Conservation (phyloP, 2,329 filamentous ascomycete genomes). For the Beauveria rudraprayagi region DNA sequence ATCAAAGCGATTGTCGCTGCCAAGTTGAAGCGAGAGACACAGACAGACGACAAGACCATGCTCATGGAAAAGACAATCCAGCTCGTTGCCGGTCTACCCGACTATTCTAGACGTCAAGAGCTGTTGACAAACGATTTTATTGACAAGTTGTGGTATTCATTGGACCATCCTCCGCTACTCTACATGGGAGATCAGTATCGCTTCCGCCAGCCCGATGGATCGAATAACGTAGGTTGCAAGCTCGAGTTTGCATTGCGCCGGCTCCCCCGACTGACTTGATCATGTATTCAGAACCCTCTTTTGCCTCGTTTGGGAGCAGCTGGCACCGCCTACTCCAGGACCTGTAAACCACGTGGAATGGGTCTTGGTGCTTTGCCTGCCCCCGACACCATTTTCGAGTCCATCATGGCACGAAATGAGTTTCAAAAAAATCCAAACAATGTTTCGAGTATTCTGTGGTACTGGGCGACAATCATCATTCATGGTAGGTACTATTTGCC, state of each 20-base stretch:
- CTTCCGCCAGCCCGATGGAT: conserved; percentile 64
- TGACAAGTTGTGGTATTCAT: conserved; percentile 59
- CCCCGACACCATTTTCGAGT: conserved; percentile 54
- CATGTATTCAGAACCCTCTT: conserved; percentile 46
- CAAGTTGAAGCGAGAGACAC: conserved; percentile 54
- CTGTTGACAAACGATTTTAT: conserved; percentile 61
- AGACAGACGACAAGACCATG: conserved; percentile 68
- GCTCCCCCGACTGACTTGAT: background rate
- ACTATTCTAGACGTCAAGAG: conserved; percentile 51
- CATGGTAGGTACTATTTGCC: conserved; percentile 40
- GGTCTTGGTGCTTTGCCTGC: conserved; percentile 61
- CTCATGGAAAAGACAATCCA: conserved; percentile 68
- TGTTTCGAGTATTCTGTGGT: conserved; percentile 63
- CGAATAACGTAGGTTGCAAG: conserved; percentile 45
- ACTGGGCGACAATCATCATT: conserved; percentile 66
- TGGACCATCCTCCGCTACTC: conserved; percentile 64
- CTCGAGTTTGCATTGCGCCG: too few relatives aligned
- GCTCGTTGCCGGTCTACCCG: conserved; percentile 57
- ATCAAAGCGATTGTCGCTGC: conserved; percentile 51
- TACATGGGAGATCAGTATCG: conserved; percentile 54
- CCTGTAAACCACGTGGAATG: conserved; percentile 49
- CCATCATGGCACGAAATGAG: conserved; percentile 44
- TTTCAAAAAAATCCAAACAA: conserved; percentile 60
- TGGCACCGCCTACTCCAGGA: conserved; percentile 58
- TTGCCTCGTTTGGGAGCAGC: conserved; percentile 60